Evolutionary conservation across 2,329 filamentous ascomycete species (phyloP), one percentile per base, ranked within the genome.

Genomic region (Aspergillus cejpii): DNA sequence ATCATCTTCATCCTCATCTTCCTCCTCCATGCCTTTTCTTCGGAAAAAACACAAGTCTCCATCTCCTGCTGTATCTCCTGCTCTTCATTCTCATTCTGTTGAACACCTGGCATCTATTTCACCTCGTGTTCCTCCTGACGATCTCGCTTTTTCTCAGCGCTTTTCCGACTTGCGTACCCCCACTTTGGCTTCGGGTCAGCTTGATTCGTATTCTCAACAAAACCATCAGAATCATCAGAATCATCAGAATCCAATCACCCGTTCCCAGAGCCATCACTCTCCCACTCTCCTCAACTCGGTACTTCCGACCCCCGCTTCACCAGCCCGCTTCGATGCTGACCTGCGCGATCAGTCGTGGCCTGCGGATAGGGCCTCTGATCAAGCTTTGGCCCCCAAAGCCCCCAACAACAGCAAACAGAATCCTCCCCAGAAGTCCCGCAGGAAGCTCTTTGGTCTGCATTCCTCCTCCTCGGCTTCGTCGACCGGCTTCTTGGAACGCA

Each of bases 201-300:
- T 19, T 15, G 15, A 33, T 15, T 20, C 31, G 31, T 34, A 34
- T 47, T 37, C 33, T 44, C 47, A 39, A 19, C 37, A 45, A 40
- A 26, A 43, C 21, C n/a, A 24, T 29, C 19, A 39, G 26, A 21
- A 43, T 37, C 34, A 21, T 47, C 10, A 34, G 40, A 42, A 52
- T 45, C 49, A 39, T 44, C 45, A 41, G n/a, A 43, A 43, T 44
- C 37, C 37, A 44, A 39, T 39, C 45, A 46, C 5, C 28, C 58
- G 59, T 19, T 58, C 59, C 3, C 56, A 58, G 37, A 61, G 58
- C 39, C 58, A 59, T 15, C 56, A 57, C 38, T 55, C 57, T 40
- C 51, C 52, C 26, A 40, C 38, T 17, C 20, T 34, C 10, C 27
- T 36, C 39, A 19, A 41, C 15, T 41, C 48, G 24, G 48, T 42